Percentiles rank a stretch among this genome's conserved stretches.
Evolutionary conservation across 768 basidiomycete species (phyloP).

Genomic region (Phylloporus sp.): DNA sequence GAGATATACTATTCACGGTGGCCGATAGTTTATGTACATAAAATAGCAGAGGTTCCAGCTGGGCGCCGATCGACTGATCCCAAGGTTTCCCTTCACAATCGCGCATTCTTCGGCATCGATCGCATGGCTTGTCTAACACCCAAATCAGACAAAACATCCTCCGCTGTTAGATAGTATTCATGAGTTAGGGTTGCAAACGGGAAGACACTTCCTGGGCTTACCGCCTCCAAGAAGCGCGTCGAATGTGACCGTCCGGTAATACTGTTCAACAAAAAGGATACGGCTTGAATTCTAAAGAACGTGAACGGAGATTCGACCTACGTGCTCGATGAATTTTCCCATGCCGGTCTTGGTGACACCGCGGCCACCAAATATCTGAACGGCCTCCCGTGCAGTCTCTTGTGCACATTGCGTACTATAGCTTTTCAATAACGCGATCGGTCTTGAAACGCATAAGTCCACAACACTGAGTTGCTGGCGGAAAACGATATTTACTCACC

Average conservation of each 20-base stretch:
- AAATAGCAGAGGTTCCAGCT: neutral
- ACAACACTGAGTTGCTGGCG: neutral
- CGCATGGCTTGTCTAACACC: slow-evolving; percentile 80
- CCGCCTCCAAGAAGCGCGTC: slow-evolving; percentile 64
- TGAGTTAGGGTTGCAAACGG: neutral
- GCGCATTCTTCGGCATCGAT: slow-evolving; percentile 64
- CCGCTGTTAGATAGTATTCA: slow-evolving; percentile 38
- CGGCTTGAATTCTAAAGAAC: slow-evolving; percentile 9
- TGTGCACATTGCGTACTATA: slow-evolving; percentile 72
- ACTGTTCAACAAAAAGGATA: slow-evolving; percentile 11
- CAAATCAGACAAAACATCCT: slow-evolving; percentile 73
- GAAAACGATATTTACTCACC: slow-evolving; percentile 37
- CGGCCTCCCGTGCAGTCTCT: slow-evolving; percentile 76
- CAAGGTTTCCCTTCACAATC: slow-evolving; percentile 39
- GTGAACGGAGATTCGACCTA: slow-evolving; percentile 17
- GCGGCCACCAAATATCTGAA: slow-evolving; percentile 79
- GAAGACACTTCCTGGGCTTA: slow-evolving; percentile 17
- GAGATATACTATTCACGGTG: neutral
- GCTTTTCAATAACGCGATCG: slow-evolving; percentile 79
- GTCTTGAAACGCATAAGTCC: slow-evolving; percentile 34
- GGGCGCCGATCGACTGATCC: neutral
- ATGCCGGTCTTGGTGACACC: slow-evolving; percentile 78
- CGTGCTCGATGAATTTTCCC: slow-evolving; percentile 58
- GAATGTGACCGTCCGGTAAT: slow-evolving; percentile 31
- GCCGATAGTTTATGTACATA: neutral